These are phyloP conservation scores for Maudiozyma barnettii DNA, from an alignment of 805 yeast species.

Conservation along the genomic window DNA sequence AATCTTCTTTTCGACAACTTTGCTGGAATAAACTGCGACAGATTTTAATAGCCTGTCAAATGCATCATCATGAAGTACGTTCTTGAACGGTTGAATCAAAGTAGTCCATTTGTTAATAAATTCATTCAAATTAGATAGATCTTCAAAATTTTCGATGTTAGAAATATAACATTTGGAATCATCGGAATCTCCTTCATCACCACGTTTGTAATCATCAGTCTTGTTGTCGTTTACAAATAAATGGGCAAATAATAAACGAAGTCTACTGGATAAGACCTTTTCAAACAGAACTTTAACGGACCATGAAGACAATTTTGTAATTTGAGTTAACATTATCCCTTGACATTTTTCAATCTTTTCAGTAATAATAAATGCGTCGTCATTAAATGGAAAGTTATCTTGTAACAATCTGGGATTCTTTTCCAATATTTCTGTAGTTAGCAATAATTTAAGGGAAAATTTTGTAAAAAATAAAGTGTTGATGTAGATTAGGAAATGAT, in stretches of 20 bases:
- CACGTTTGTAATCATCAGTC: not conserved
- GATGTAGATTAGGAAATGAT: constrained; percentile 54
- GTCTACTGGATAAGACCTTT: constrained; percentile 26
- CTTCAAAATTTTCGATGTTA: constrained; percentile 30
- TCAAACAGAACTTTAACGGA: constrained; percentile 37
- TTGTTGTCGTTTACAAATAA: constrained; percentile 26
- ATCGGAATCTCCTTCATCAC: not conserved
- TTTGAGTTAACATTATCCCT: constrained; percentile 19
- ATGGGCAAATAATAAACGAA: constrained; percentile 36
- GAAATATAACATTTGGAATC: constrained; percentile 17
- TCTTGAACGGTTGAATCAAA: constrained; percentile 55
- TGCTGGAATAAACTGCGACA: constrained; percentile 47
- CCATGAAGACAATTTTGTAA: constrained; percentile 30
- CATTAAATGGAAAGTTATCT: constrained; percentile 33
- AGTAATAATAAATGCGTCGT: constrained; percentile 25
- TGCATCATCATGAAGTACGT: constrained; percentile 44
- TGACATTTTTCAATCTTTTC: constrained; percentile 20
- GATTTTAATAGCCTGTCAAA: constrained; percentile 39
- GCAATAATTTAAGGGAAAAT: constrained; percentile 45
- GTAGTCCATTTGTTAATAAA: constrained; percentile 60
- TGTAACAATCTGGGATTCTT: constrained; percentile 26
- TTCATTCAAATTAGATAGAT: constrained; percentile 31
- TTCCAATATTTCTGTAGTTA: constrained; percentile 28
- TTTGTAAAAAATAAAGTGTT: constrained; percentile 64
- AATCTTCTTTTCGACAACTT: constrained; percentile 53